Base-by-base conservation (phyloP, 768 basidiomycete species). In the Exsudoporus frostii region DNA sequence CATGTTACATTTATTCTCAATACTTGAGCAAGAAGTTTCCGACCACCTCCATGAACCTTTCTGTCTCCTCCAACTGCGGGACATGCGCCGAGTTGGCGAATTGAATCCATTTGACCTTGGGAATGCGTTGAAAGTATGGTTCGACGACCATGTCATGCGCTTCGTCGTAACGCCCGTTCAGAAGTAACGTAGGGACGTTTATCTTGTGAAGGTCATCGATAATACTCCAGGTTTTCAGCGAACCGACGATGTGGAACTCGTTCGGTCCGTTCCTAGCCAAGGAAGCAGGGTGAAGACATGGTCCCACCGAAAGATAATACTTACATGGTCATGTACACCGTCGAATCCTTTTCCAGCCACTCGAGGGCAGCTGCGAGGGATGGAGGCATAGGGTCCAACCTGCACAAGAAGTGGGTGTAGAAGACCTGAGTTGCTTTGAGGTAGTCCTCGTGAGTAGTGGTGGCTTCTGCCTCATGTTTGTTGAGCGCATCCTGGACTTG, bases 251-350 rank as follows among this genome's bases (percentile, higher is more conserved):
- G 48, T 64, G 56, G 54, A 76, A 77, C 40, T 71, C 71, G 36
- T 69, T 71, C 15, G 72, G 73, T n/a, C 76, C 73, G n/a, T 67
- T 66, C 72, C 74, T 78, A 47, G 7, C 14, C 38, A 34, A 44
- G 20, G 7, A 32, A 37, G 8, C 45, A 49, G 45, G 50, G 45
- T 53, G 39, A 55, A 25, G 30, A 22, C 32, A 40, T 15, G 5
- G 11, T 45, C 32, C n/a, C n/a, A 53, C 32, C 8, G 4, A 45
- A 20, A 32, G 14, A 9, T 11, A 29, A 45, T 27, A 61, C 74
- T 39, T 41, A 79, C 81, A 83, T 79, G 2, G 76, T 76, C 36
- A 60, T 51, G 46, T 75, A 76, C 5, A 81, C 79, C 0, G 80
- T 82, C 5, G 75, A 68, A 48, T 82, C 80, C 37, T 73, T 68